Evolutionary conservation across 2,329 filamentous ascomycete genomes (phyloP).

Genomic region (Pseudocercospora ulei): DNA sequence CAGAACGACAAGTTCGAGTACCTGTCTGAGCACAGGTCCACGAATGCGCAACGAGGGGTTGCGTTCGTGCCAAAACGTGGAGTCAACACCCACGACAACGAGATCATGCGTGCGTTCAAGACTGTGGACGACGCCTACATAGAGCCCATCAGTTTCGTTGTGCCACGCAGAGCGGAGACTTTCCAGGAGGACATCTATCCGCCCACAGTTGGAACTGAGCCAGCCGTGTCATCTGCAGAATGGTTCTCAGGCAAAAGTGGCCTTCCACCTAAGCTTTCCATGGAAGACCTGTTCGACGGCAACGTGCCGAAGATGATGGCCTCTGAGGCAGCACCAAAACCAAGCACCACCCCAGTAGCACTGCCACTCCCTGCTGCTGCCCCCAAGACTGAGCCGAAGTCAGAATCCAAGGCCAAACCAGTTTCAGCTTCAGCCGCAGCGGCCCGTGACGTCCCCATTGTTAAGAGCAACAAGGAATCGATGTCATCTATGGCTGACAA

Average conservation of each 20-base stretch:
- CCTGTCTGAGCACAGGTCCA: conserved; percentile 93
- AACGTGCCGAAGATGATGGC: conserved; percentile 67
- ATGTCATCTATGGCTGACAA: conserved; percentile 78
- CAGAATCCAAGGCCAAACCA: conserved; percentile 45
- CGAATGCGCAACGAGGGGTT: conserved; percentile 84
- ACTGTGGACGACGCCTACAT: conserved; percentile 91
- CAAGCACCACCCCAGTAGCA: conserved; percentile 23
- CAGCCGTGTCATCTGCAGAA: conserved; percentile 68
- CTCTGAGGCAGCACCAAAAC: conserved; percentile 53
- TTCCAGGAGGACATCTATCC: conserved; percentile 98
- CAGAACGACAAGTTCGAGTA: conserved; percentile 98
- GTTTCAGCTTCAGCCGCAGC: conserved; percentile 35
- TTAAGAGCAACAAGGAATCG: conserved; percentile 77
- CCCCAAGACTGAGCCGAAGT: conserved; percentile 42
- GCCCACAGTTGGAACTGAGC: conserved; percentile 67
- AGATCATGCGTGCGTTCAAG: conserved; percentile 92
- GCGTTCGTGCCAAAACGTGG: conserved; percentile 92
- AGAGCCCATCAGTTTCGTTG: conserved; percentile 95
- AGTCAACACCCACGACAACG: conserved; percentile 92
- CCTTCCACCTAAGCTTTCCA: conserved; percentile 80
- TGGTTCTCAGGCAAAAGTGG: conserved; percentile 75
- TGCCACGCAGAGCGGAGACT: conserved; percentile 81
- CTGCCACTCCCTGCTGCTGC: conserved; percentile 33
- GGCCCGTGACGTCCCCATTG: conserved; percentile 49
- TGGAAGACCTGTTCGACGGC: conserved; percentile 85